Evolutionary conservation across 2,329 filamentous ascomycete genomes (phyloP), one percentile per base, ranked within the genome.

Genomic region (Camillea tinctor): DNA sequence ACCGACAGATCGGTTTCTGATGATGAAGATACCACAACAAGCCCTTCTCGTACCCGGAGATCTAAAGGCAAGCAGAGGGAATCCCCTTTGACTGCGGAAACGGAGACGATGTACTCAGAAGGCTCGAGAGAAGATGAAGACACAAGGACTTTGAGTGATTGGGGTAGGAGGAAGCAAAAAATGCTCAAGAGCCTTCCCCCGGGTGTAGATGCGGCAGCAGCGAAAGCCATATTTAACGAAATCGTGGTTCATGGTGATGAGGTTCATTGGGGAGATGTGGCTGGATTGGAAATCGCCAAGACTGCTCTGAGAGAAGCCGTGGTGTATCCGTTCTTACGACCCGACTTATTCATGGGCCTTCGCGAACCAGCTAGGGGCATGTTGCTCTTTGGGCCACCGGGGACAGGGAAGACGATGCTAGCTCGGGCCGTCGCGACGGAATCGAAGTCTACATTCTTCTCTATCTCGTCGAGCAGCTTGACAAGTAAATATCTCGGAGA

Each of bases 341-440:
- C 95, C 1, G 95, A 99, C 75, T 79, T 99, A 1, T 99, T 99
- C 77, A 95, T 94, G 85, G 95, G 95, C 0, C 82, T 99, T 11
- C 89, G 95, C 48, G 95, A 99, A 72, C 95, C 95, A 20, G 94
- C 95, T 15, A 84, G 93, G 60, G 95, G 95, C 5, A 98, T 99
- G 92, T 82, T 99, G 1, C 82, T 99, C 1, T 99, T 99, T 72
- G 95, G 95, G 0, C 95, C 95, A 1, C 95, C 95, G 0, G 95
- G 95, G n/a, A 99, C 95, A 0, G 95, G 95, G 56, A 99, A 99
- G 76, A 99, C 95, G 0, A 99, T 99, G 95, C 81, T 99, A 44
- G 95, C 95, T 9, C 86, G 95, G 64, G 93, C 92, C 8, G 94
- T 98, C 0, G 95, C 95, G 1, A 98, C 95, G 0, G 95, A 99